These are phyloP conservation scores for Cladosporium sp. DNA, from an alignment of 2,329 filamentous ascomycete genomes.

Conservation along the genomic window DNA sequence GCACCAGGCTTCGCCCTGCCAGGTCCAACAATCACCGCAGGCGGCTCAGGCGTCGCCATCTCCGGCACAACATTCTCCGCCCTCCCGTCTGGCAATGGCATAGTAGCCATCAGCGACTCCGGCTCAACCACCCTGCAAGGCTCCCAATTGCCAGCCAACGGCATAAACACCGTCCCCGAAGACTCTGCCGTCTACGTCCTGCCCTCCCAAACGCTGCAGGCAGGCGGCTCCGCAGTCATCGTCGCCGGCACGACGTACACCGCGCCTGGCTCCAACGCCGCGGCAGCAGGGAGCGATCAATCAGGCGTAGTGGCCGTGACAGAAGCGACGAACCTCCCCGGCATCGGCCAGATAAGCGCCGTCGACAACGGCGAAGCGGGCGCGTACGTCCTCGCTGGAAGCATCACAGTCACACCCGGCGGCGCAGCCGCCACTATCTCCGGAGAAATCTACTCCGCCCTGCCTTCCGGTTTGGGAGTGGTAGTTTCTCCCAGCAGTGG, in stretches of 20 bases:
- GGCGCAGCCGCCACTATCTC: background rate
- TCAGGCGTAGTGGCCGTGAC: background rate
- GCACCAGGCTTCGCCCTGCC: background rate
- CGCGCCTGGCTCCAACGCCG: background rate
- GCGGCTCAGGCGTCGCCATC: background rate
- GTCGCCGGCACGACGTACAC: constrained; percentile 8
- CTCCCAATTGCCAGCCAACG: background rate
- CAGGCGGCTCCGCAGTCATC: background rate
- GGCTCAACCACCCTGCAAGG: background rate
- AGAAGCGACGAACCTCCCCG: constrained; percentile 1
- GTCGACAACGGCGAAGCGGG: background rate
- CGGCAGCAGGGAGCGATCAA: background rate
- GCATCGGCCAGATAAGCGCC: background rate
- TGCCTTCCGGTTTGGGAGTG: constrained; percentile 2
- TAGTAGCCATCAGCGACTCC: background rate
- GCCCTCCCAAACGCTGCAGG: constrained; percentile 1
- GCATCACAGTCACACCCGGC: constrained; percentile 3
- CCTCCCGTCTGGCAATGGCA: constrained; percentile 5
- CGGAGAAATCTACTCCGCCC: constrained; percentile 2
- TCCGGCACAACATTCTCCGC: constrained; percentile 10
- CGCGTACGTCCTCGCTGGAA: constrained; percentile 7
- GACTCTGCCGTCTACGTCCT: background rate
- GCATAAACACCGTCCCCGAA: constrained; percentile 1
- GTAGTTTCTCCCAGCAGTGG: background rate
- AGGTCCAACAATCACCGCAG: constrained; percentile 2